Conservation (phyloP, 1,139 yeast genomes). For the Sugiyamaella japonica region DNA sequence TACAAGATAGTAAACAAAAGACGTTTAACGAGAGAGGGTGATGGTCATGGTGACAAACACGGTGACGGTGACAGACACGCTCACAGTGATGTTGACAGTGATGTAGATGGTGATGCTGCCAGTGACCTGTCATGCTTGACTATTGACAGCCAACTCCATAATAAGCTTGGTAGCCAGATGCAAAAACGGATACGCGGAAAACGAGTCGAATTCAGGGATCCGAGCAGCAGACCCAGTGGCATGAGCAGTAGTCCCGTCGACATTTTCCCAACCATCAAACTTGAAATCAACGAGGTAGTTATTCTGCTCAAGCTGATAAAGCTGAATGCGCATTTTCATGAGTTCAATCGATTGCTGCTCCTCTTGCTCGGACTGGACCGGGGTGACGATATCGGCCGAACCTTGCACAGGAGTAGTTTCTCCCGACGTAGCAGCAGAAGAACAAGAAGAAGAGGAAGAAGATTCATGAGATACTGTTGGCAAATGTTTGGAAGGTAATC, state of each 20-base stretch:
- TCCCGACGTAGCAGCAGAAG: slow-evolving; percentile 9
- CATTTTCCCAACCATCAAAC: slow-evolving; percentile 91
- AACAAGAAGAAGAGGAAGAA: slow-evolving; percentile 2
- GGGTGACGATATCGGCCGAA: slow-evolving; percentile 14
- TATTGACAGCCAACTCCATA: slow-evolving; percentile 94
- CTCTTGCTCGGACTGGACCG: slow-evolving; percentile 4
- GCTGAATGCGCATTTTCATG: slow-evolving; percentile 96
- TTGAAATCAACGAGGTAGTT: slow-evolving; percentile 95
- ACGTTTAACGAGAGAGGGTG: too few relatives aligned
- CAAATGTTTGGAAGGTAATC: slow-evolving; percentile 45
- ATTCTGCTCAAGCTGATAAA: slow-evolving; percentile 93
- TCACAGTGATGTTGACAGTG: too few relatives aligned
- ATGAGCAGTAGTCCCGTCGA: slow-evolving; percentile 26
- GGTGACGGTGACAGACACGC: too few relatives aligned
- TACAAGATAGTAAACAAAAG: neutral
- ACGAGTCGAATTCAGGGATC: slow-evolving; percentile 52
- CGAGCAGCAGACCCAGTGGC: slow-evolving; percentile 30
- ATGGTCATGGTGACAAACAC: too few relatives aligned
- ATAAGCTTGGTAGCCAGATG: slow-evolving; percentile 89
- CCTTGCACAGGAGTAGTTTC: slow-evolving; percentile 15
- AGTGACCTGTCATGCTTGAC: slow-evolving; percentile 40
- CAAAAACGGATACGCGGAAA: slow-evolving; percentile 91
- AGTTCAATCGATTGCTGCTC: slow-evolving; percentile 55
- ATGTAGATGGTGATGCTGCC: neutral
- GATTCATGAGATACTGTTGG: neutral